These are phyloP conservation scores for Incumbomyces delicatus DNA, from an alignment of 2,329 filamentous ascomycete genomes.

Conservation along the genomic window DNA sequence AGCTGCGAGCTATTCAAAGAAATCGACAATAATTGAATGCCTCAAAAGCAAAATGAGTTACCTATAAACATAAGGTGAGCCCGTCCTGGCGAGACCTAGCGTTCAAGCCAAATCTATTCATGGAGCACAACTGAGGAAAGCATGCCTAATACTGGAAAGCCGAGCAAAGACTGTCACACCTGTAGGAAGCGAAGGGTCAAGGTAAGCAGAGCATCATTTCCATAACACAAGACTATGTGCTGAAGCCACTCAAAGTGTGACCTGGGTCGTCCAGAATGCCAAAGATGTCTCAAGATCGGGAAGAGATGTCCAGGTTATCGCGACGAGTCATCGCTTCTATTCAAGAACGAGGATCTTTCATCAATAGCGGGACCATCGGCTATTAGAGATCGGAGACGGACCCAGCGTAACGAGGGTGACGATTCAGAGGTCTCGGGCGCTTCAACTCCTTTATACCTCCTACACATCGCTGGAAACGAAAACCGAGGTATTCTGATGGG, in stretches of 20 bases:
- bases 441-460: not conserved
- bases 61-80: too few relatives aligned
- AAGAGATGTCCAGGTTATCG: constrained; percentile 25
- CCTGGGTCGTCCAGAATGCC: constrained; percentile 13
- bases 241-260: constrained; percentile 12
- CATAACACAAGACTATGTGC: not conserved
- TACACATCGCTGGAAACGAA: not conserved
- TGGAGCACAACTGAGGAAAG: not conserved
- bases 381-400: not conserved
- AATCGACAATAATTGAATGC: too few relatives aligned
- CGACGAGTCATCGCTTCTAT: constrained; percentile 25
- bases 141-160: constrained; percentile 18
- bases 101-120: too few relatives aligned
- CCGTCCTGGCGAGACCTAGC: too few relatives aligned
- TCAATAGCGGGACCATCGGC: constrained; percentile 5
- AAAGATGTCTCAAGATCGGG: constrained; percentile 19
- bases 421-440: not conserved
- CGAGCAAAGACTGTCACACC: constrained; percentile 15
- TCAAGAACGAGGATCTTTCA: constrained; percentile 22
- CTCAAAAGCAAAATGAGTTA: too few relatives aligned
- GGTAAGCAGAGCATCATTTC: constrained; percentile 7
- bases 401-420: not conserved
- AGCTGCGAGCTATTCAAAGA: too few relatives aligned
- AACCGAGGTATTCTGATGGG: too few relatives aligned
- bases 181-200: constrained; percentile 15